Base-by-base conservation (phyloP, 495 filamentous ascomycete species). In the Talaromyces ruber region DNA sequence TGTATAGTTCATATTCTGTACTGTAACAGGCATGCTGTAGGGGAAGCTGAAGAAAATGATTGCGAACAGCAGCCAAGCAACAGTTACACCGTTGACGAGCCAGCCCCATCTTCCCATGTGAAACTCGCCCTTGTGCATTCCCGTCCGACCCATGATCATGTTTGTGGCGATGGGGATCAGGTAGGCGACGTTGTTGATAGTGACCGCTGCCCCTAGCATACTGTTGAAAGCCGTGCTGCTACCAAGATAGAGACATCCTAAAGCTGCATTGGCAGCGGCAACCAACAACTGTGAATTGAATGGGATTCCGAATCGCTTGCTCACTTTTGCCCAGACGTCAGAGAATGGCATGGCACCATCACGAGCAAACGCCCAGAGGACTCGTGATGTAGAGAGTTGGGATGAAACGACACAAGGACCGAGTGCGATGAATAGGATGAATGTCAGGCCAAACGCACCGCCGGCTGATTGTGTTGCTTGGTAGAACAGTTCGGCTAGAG, bases 1-100 rank as follows among this genome's bases (percentile, higher is more conserved):
- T 1, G 86, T 87, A 65, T 88, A 90, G 60, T 90, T 90, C 87
- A 91, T 89, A n/a, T 79, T 81, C 8, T 75, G 72, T 6, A 70
- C 78, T 47, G 75, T 78, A 2, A 77, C 82, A 0, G 86, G 85
- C 69, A 82, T 70, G 26, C 71, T 70, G 61, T 80, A 88, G 1
- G 85, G 89, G 68, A 92, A 91, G 62, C 87, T 91, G 71, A 88
- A 93, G 57, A 92, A 84, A 8, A 88, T 77, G 58, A 87, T 76
- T 2, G 74, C 74, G 56, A 77, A 76, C 6, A 70, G 58, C 8
- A 77, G 51, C 74, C 74, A 77, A 1, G 64, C 59, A 0, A 70
- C 69, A 9, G 73, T 67, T 7, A 77, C 50, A 25, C 68, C 67
- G 34, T 77, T 77, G 22, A 77, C 72, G 1, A 59, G 9, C 74